phyloP scores from a whole-genome alignment of 768 basidiomycete genomes.

The Crepidotus variabilis region DNA sequence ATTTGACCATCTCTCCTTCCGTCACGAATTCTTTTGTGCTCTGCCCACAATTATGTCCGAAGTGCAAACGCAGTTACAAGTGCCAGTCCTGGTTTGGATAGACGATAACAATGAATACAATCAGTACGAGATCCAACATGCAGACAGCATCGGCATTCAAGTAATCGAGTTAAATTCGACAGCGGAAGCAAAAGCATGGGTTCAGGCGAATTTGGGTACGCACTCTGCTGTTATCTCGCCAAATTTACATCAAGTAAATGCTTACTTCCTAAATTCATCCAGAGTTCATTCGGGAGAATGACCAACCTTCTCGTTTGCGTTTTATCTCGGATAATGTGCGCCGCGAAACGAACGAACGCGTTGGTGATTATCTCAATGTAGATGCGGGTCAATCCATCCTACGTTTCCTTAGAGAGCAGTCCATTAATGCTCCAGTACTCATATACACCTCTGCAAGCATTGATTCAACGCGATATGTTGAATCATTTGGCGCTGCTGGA shows the following conservation, averaged over 20 bases:
- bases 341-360: slow-evolving; percentile 9
- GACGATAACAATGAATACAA: slow-evolving; percentile 14
- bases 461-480: not conserved
- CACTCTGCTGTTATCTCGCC: not conserved
- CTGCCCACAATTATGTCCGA: not conserved
- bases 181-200: slow-evolving; percentile 23
- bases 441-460: not conserved
- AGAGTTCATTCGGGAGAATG: slow-evolving; percentile 22
- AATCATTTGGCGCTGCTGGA: not conserved
- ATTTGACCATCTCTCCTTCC: too few species aligned
- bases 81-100: not conserved
- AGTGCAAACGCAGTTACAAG: not conserved
- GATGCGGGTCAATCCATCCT: not conserved
- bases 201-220: slow-evolving; percentile 22
- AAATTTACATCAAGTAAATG: too few species aligned
- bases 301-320: slow-evolving; percentile 16
- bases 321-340: slow-evolving; percentile 29
- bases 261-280: not conserved
- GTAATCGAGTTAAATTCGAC: slow-evolving; percentile 26
- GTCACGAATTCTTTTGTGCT: not conserved
- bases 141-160: slow-evolving; percentile 13
- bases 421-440: not conserved
- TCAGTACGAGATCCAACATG: slow-evolving; percentile 9
- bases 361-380: not conserved
- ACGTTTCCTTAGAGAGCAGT: not conserved